Percentiles rank a stretch among this genome's conserved stretches.
Conservation (phyloP, 495 filamentous ascomycete species). For the Echria macrotheca region DNA sequence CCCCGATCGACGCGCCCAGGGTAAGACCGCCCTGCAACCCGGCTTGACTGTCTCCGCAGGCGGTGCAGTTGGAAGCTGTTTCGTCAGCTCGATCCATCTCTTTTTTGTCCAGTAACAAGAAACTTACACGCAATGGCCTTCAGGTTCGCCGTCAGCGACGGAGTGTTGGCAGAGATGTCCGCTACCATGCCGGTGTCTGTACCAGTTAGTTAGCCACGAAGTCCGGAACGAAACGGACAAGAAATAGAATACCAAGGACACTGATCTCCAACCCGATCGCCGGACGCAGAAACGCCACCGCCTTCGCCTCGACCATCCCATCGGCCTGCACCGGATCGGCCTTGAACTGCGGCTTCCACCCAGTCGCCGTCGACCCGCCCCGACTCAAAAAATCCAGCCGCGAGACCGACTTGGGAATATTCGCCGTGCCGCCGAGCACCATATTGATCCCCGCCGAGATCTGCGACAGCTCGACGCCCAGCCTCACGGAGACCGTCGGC, state of each 20-base stretch:
- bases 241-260: slow-evolving; percentile 15
- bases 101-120: not conserved
- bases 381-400: slow-evolving; percentile 15
- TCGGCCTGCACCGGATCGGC: slow-evolving; percentile 11
- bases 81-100: no score
- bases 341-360: slow-evolving; percentile 15
- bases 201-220: not conserved
- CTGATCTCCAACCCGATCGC: slow-evolving; percentile 17
- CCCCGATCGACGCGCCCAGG: slow-evolving; percentile 10
- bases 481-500: slow-evolving; percentile 7
- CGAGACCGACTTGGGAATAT: slow-evolving; percentile 8
- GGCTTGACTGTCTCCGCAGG: slow-evolving; percentile 8
- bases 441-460: slow-evolving; percentile 8
- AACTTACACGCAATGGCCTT: slow-evolving; percentile 10
- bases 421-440: slow-evolving; percentile 8
- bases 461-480: slow-evolving; percentile 13
- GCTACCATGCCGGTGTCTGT: slow-evolving; percentile 11
- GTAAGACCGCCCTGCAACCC: slow-evolving; percentile 13
- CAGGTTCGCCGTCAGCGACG: slow-evolving; percentile 6
- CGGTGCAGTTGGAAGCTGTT: slow-evolving; percentile 12
- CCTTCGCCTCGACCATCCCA: slow-evolving; percentile 11
- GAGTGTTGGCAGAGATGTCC: slow-evolving; percentile 8
- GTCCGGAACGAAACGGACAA: no score
- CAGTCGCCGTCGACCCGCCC: slow-evolving; percentile 1
- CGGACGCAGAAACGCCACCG: slow-evolving; percentile 10